Evolutionary conservation across 2,329 filamentous ascomycete genomes (phyloP).

Genomic region (Aspergillus ochraceoroseus): DNA sequence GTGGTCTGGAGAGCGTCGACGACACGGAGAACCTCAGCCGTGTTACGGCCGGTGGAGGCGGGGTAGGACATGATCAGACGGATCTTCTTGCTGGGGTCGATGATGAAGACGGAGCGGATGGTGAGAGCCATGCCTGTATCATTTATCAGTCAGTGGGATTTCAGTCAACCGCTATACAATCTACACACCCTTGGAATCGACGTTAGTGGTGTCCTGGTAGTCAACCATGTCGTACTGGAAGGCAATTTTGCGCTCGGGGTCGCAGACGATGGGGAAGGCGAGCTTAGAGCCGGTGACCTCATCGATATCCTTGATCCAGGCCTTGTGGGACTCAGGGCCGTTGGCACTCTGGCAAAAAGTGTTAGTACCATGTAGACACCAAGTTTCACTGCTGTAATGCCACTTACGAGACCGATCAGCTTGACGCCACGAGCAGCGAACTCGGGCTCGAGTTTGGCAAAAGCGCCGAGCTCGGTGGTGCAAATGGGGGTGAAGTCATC

Average conservation of each 20-base stretch:
- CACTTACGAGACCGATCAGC: conserved; percentile 70
- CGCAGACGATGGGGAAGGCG: conserved; percentile 74
- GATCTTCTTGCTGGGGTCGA: conserved; percentile 92
- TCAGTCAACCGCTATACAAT: not conserved
- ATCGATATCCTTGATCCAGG: conserved; percentile 86
- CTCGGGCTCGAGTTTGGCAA: conserved; percentile 84
- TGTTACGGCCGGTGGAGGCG: conserved; percentile 81
- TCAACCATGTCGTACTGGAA: conserved; percentile 80
- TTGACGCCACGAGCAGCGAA: conserved; percentile 84
- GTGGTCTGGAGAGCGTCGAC: conserved; percentile 77
- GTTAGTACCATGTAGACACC: conserved; percentile 4
- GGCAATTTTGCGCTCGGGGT: conserved; percentile 73
- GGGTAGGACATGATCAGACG: conserved; percentile 90
- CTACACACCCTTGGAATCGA: conserved; percentile 60
- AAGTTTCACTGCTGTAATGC: not conserved
- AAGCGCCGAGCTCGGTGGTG: conserved; percentile 92
- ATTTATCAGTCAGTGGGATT: conserved; percentile 6
- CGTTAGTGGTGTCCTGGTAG: conserved; percentile 77
- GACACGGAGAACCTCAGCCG: conserved; percentile 71
- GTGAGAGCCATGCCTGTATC: conserved; percentile 68
- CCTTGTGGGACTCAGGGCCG: conserved; percentile 73
- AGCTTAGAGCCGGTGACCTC: conserved; percentile 70
- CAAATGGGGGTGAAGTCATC: conserved; percentile 89
- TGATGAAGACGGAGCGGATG: conserved; percentile 91
- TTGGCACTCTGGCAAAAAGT: conserved; percentile 59